Conservation (phyloP, 1,284 basidiomycete species). For the Leccinum laetum region DNA sequence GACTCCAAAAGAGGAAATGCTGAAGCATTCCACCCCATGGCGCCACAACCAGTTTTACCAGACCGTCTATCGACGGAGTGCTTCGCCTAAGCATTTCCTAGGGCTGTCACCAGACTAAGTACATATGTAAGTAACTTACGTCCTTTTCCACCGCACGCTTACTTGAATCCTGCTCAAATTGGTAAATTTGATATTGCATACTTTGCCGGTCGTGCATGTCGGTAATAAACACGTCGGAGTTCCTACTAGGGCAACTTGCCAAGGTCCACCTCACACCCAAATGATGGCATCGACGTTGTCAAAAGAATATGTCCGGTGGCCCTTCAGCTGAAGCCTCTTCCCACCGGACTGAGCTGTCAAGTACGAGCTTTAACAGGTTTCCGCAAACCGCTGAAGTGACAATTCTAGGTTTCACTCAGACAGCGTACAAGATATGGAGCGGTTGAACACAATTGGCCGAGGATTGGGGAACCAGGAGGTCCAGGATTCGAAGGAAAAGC, state of each 20-base stretch:
- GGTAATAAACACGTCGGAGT: not conserved
- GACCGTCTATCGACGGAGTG: too few species aligned
- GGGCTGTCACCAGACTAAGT: too few species aligned
- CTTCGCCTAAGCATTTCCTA: too few species aligned
- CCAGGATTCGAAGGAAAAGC: not conserved
- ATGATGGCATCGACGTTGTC: not conserved
- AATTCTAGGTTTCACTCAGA: not conserved
- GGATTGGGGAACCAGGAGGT: not conserved
- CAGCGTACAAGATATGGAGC: not conserved
- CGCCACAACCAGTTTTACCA: too few species aligned
- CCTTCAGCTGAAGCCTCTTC: not conserved
- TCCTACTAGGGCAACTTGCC: not conserved
- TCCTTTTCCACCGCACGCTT: too few species aligned
- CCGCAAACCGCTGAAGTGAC: not conserved
- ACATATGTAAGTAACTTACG: too few species aligned
- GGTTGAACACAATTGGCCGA: not conserved
- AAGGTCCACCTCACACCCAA: not conserved
- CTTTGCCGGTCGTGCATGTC: too few species aligned
- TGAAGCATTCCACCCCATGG: too few species aligned
- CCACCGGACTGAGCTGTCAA: not conserved
- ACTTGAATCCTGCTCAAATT: too few species aligned
- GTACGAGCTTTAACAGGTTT: not conserved
- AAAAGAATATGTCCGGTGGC: not conserved
- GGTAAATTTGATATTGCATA: too few species aligned
- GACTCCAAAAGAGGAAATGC: too few species aligned